A percentile compares a stretch with the other conserved stretches of the same genome.
phyloP scores from a whole-genome alignment of 306 rosid genomes.

The Vigna radiata region DNA sequence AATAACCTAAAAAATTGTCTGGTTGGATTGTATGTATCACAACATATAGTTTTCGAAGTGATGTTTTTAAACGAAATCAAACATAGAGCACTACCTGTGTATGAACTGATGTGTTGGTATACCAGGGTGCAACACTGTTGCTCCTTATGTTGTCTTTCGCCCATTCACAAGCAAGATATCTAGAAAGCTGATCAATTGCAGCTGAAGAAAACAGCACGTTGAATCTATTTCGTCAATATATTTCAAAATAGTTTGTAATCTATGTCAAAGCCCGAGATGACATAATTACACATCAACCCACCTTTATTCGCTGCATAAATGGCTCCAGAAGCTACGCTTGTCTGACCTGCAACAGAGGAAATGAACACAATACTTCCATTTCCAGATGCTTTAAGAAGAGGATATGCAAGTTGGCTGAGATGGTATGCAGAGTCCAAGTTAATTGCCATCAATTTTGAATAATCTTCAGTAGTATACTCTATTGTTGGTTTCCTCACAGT shows the following conservation, averaged over 20 bases:
- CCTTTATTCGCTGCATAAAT: constrained; percentile 83
- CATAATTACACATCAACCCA: constrained; percentile 41
- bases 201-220: constrained; percentile 55
- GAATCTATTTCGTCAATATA: constrained; percentile 30
- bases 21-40: no score
- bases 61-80: no score
- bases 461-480: constrained; percentile 74
- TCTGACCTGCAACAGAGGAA: constrained; percentile 72
- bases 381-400: constrained; percentile 85
- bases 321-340: constrained; percentile 56
- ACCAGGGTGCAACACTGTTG: constrained; percentile 89
- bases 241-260: constrained; percentile 1
- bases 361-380: constrained; percentile 85
- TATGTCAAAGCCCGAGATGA: constrained; percentile 32
- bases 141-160: constrained; percentile 87
- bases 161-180: constrained; percentile 91
- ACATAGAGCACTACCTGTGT: constrained; percentile 54
- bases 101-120: constrained; percentile 69
- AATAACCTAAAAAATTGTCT: no score
- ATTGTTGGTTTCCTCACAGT: constrained; percentile 79
- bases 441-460: constrained; percentile 58
- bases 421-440: constrained; percentile 81
- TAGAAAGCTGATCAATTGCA: constrained; percentile 86
- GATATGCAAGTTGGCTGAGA: constrained; percentile 70
- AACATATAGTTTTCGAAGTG: no score